These are phyloP conservation scores for Aspergillus ustus DNA, from an alignment of 2,329 filamentous ascomycete species.

Conservation along the genomic window DNA sequence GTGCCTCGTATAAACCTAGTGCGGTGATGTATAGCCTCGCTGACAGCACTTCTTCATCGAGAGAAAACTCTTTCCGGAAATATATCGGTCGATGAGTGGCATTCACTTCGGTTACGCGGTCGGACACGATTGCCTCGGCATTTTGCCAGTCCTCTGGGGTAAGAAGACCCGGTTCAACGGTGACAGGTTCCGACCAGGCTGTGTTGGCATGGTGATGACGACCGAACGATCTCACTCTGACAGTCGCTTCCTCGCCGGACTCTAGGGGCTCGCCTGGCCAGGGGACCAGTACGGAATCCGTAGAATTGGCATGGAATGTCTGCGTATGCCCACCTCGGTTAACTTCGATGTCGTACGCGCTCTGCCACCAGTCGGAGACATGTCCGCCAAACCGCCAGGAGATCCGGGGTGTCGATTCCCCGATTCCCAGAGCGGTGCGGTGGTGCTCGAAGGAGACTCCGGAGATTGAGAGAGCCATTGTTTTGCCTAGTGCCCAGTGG, in stretches of 20 bases:
- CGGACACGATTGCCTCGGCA: slow-evolving; percentile 27
- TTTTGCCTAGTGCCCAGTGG: not conserved
- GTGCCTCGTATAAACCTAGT: slow-evolving; percentile 52
- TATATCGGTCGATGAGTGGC: slow-evolving; percentile 33
- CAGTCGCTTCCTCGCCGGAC: slow-evolving; percentile 21
- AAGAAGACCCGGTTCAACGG: slow-evolving; percentile 41
- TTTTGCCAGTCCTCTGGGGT: slow-evolving; percentile 34
- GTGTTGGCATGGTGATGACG: slow-evolving; percentile 18
- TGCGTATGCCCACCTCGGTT: slow-evolving; percentile 7
- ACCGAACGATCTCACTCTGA: slow-evolving; percentile 17
- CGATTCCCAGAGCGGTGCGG: slow-evolving; percentile 21
- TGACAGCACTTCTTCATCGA: slow-evolving; percentile 19
- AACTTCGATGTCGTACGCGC: slow-evolving; percentile 24
- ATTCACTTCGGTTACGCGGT: slow-evolving; percentile 26
- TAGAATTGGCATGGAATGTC: slow-evolving; percentile 19
- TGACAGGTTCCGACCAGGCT: slow-evolving; percentile 35
- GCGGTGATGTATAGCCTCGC: slow-evolving; percentile 53
- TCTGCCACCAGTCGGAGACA: slow-evolving; percentile 27
- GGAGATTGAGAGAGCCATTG: slow-evolving; percentile 22
- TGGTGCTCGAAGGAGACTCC: slow-evolving; percentile 26
- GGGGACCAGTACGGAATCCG: slow-evolving; percentile 28
- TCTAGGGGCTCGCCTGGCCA: slow-evolving; percentile 26
- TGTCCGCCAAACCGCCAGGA: slow-evolving; percentile 32
- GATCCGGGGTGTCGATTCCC: slow-evolving; percentile 26
- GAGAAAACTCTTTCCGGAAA: slow-evolving; percentile 40